These are phyloP conservation scores for Podospora tetraspora DNA, from an alignment of 495 filamentous ascomycete species.

Conservation along the genomic window DNA sequence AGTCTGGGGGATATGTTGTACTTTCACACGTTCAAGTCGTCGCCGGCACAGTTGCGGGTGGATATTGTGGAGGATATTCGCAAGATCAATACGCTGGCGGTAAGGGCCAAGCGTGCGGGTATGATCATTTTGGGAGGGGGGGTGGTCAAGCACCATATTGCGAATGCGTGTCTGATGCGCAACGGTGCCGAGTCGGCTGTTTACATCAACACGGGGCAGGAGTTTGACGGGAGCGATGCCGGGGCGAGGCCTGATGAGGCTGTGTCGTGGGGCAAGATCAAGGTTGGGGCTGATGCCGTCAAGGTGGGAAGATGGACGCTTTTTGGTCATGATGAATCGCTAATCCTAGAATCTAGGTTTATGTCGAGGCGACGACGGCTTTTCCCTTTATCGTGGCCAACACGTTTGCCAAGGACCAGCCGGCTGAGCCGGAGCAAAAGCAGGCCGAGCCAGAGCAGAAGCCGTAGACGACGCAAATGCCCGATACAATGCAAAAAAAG, in stretches of 20 bases:
- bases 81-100: slow-evolving; percentile 80
- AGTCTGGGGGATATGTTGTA: slow-evolving; percentile 96
- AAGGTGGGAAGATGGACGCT: slow-evolving; percentile 52
- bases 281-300: slow-evolving; percentile 73
- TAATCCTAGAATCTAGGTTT: slow-evolving; percentile 52
- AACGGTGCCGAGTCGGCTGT: slow-evolving; percentile 96
- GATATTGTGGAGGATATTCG: slow-evolving; percentile 90
- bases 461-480: not conserved
- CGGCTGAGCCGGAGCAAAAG: too few species aligned
- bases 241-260: slow-evolving; percentile 94
- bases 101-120: slow-evolving; percentile 74
- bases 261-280: slow-evolving; percentile 98
- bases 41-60: slow-evolving; percentile 68
- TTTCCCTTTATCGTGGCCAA: slow-evolving; percentile 94
- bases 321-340: not conserved
- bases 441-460: not conserved
- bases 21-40: slow-evolving; percentile 87
- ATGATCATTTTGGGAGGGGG: slow-evolving; percentile 95
- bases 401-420: slow-evolving; percentile 67
- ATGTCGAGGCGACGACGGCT: slow-evolving; percentile 83
- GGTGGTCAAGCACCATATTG: slow-evolving; percentile 93
- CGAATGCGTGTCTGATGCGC: slow-evolving; percentile 93
- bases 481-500: slow-evolving; percentile 12
- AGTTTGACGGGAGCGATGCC: slow-evolving; percentile 96
- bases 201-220: slow-evolving; percentile 92